Evolutionary conservation across 495 filamentous ascomycete genomes (phyloP), one percentile per base, ranked within the genome.

Genomic region (Paragyromitra xinjiangensis): DNA sequence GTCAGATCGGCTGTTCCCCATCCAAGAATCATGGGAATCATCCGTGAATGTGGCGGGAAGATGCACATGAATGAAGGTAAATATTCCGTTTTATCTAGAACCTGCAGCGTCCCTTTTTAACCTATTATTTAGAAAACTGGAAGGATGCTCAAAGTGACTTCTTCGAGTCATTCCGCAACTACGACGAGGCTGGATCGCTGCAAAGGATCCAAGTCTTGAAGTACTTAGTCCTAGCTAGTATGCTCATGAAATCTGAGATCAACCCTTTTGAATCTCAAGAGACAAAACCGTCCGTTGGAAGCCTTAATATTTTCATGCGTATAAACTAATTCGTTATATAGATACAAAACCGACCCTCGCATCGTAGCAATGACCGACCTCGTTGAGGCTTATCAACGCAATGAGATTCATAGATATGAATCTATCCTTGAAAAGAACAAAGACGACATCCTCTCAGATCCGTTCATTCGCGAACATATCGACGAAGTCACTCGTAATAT

Each of bases 221-320:
- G 85, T 99, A 99, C 81, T 88, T 98, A 24, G 93, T 99, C 59
- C 88, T 99, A 59, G 93, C 94, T 2, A 98, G 94, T 53, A 97
- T 99, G 96, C 88, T 99, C 59, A 97, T 97, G 93, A 95, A 97
- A 83, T 96, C 94, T n/a, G 91, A 97, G 82, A 99, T 99, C 89
- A 98, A 98, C 83, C 96, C 95, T 0, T 99, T 99, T 84, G 94
- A 99, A 83, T 97, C 94, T 40, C 95, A 97, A 84, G 96, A 99
- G 85, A 98, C 94, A n/a, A 98, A 99, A 85, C 95, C 95, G 0
- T 81, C 65, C 24, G 44, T 61, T 44, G 16, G 29, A 40, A 37
- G 14, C 11, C 29, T 63, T 34, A 16, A 12, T 22, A 19, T 19
- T 19, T 19, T 16, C 11, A 56, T 48, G 34, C 11, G 9, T 11